Conservation (phyloP, 106 monocot species). For the Dioscorea zingiberensis region DNA sequence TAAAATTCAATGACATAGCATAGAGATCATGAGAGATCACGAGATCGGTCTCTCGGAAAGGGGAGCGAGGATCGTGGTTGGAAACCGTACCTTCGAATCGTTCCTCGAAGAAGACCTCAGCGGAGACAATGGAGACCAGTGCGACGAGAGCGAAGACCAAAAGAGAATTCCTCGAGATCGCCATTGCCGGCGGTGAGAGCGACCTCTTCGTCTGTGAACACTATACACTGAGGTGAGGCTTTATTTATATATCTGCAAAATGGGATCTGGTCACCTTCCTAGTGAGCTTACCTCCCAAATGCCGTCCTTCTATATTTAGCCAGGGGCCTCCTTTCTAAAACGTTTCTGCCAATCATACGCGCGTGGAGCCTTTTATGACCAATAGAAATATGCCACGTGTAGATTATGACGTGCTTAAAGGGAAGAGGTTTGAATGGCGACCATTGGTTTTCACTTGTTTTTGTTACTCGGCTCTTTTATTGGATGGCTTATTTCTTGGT, state of each 20-base stretch:
- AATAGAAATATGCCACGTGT: not conserved
- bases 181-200: slow-evolving; percentile 17
- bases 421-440: too few species aligned
- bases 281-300: not conserved
- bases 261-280: not conserved
- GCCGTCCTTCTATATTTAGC: not conserved
- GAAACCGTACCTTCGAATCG: slow-evolving; percentile 23
- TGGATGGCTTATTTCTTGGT: too few species aligned
- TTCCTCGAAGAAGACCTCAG: slow-evolving; percentile 60
- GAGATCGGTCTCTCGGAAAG: too few species aligned
- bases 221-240: not conserved
- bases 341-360: too few species aligned
- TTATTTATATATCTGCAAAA: not conserved
- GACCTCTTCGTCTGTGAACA: not conserved
- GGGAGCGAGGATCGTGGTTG: too few species aligned
- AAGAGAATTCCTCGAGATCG: slow-evolving; percentile 9
- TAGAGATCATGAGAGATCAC: not conserved
- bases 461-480: too few species aligned
- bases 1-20: not conserved
- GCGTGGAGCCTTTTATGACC: not conserved
- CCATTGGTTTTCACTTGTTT: too few species aligned
- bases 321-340: not conserved
- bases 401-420: not conserved
- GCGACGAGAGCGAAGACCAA: slow-evolving; percentile 5
- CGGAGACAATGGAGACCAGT: slow-evolving; percentile 20